A percentile compares a stretch with the other conserved stretches of the same genome.
Conservation (phyloP, 164 flowering plant genomes). For the Annona squamosa region DNA sequence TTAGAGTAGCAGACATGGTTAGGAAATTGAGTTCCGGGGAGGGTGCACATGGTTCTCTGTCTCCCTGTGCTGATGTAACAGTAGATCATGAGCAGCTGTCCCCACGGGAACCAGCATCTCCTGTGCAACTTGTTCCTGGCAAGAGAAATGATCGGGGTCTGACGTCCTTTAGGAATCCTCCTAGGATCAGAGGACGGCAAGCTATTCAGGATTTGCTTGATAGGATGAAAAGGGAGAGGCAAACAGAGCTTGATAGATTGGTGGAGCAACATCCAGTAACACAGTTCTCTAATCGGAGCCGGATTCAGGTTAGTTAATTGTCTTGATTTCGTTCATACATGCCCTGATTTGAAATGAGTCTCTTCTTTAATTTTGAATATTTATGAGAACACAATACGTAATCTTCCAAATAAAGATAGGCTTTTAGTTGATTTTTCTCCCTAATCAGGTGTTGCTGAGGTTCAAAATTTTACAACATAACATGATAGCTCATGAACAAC, state of each 20-base stretch:
- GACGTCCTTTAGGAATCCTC: slow-evolving; percentile 15
- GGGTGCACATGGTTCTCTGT: slow-evolving; percentile 11
- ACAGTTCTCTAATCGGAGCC: slow-evolving; percentile 57
- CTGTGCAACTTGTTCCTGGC: slow-evolving; percentile 8
- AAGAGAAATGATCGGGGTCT: slow-evolving; percentile 17
- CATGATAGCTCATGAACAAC: slow-evolving; percentile 27
- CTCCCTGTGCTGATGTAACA: slow-evolving; percentile 22
- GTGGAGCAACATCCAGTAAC: slow-evolving; percentile 53
- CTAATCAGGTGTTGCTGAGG: slow-evolving; percentile 53
- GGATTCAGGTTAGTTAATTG: slow-evolving; percentile 53
- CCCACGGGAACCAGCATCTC: neutral
- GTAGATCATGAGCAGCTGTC: slow-evolving; percentile 16
- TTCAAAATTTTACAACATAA: slow-evolving; percentile 42
- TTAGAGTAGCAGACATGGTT: slow-evolving; percentile 58
- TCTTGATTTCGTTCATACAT: neutral
- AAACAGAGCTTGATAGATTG: slow-evolving; percentile 42
- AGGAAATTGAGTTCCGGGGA: slow-evolving; percentile 29
- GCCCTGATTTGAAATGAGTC: neutral
- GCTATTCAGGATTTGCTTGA: slow-evolving; percentile 46
- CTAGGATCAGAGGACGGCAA: slow-evolving; percentile 61
- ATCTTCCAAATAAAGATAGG: neutral
- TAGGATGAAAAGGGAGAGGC: slow-evolving; percentile 54
- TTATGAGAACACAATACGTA: neutral
- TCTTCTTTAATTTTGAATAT: neutral
- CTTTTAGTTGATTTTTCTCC: neutral